These are phyloP conservation scores for Microdochium nivale DNA, from an alignment of 2,329 filamentous ascomycete species.

Conservation along the genomic window DNA sequence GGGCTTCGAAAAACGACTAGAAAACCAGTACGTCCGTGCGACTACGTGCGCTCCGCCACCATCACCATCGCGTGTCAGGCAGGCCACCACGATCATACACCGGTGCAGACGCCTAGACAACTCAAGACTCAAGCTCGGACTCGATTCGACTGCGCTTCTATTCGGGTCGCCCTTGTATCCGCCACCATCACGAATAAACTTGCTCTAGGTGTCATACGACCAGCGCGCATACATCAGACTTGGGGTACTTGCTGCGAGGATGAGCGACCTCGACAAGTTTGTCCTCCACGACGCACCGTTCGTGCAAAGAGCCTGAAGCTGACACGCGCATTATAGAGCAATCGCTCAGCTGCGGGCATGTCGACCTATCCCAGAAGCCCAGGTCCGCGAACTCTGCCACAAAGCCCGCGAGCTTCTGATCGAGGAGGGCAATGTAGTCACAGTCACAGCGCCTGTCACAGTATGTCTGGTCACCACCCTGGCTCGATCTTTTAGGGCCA, in stretches of 20 bases:
- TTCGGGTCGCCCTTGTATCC: background rate
- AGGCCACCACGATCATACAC: no score
- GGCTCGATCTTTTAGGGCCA: background rate
- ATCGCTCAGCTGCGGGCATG: constrained; percentile 94
- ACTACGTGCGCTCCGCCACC: no score
- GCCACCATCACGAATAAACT: background rate
- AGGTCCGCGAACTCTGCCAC: constrained; percentile 95
- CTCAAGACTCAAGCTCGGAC: no score
- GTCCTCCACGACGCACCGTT: constrained; percentile 11
- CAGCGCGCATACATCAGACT: background rate
- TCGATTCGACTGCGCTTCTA: no score
- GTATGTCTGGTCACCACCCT: constrained; percentile 34
- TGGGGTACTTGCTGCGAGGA: constrained; percentile 26
- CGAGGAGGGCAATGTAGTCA: constrained; percentile 95
- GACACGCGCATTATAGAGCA: constrained; percentile 47
- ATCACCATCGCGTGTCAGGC: no score
- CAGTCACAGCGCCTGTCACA: constrained; percentile 89
- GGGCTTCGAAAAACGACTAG: no score
- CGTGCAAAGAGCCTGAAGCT: constrained; percentile 1
- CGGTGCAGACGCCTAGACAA: no score
- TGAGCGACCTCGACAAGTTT: constrained; percentile 93
- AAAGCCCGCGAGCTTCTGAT: constrained; percentile 94
- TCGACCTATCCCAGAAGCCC: constrained; percentile 87
- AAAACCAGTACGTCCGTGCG: no score
- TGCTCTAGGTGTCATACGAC: background rate